These are phyloP conservation scores for Xylogone sp. DNA, from an alignment of 2,329 filamentous ascomycete genomes.

Conservation along the genomic window DNA sequence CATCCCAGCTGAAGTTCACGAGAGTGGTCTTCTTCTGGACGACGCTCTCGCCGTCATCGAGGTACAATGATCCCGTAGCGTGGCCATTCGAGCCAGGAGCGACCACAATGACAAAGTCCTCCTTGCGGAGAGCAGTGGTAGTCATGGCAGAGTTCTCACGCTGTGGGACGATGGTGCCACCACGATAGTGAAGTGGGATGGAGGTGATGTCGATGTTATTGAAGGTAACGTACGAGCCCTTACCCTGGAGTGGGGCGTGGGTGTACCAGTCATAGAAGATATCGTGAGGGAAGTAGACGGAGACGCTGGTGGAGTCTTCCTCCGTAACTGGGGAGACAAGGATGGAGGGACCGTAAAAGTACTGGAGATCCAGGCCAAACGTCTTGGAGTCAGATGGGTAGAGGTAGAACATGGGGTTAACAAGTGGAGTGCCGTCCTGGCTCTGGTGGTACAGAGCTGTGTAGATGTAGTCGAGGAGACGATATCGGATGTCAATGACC, in stretches of 20 bases:
- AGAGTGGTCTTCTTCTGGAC: conserved; percentile 53
- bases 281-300: conserved; percentile 46
- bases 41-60: conserved; percentile 73
- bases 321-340: conserved; percentile 46
- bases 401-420: conserved; percentile 69
- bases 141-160: conserved; percentile 56
- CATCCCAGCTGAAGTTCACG: conserved; percentile 56
- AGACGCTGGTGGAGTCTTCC: conserved; percentile 39
- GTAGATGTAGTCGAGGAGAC: conserved; percentile 76
- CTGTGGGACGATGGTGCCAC: conserved; percentile 61
- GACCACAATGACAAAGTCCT: conserved; percentile 69
- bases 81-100: conserved; percentile 59
- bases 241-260: conserved; percentile 38
- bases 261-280: conserved; percentile 51
- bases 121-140: conserved; percentile 56
- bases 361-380: conserved; percentile 45
- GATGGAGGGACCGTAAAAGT: conserved; percentile 45
- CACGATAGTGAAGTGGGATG: conserved; percentile 66
- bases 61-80: conserved; percentile 65
- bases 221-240: conserved; percentile 35
- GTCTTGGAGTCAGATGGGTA: conserved; percentile 53
- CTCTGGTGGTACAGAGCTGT: conserved; percentile 62
- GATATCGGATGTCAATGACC: conserved; percentile 70
- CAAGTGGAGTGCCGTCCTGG: conserved; percentile 57
- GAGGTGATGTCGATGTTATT: conserved; percentile 37